Evolutionary conservation across 2,329 filamentous ascomycete genomes (phyloP), one percentile per base, ranked within the genome.

Genomic region (Hirsutella minnesotensis): DNA sequence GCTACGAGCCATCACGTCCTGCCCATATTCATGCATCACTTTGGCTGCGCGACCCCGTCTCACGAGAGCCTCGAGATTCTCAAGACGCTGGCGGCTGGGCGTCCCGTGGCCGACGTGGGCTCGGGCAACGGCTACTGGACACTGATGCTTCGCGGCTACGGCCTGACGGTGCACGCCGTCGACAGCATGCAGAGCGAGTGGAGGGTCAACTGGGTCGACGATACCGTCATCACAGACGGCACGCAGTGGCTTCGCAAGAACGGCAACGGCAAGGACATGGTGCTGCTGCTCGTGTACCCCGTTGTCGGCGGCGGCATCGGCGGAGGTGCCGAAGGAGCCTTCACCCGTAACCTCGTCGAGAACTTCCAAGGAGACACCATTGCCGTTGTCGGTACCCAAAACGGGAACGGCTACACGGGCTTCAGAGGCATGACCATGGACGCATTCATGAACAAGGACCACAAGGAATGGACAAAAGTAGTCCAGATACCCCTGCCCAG

Each of bases 81-180:
- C 27, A 70, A 69, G 30, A 64, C 71, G 39, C 57, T 84, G 3
- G 69, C 74, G 5, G 69, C 68, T 1, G 68, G 67, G 3, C 65
- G 72, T 5, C 57, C 67, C 12, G 66, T 87, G 8, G 64, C 81
- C 9, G 83, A 87, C 50, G 62, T 86, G 33, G 83, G 81, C 4
- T 79, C 73, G 42, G 83, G 83, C 2, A 84, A 81, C 55, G 83
- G 82, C 10, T 88, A 87, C 63, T 88, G 83, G 83, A 73, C 76
- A 8, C 81, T 77, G 47, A 77, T 85, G 75, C 72, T 87, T 12
- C 72, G 83, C 3, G 60, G 67, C 20, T 71, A 78, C 51, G 72
- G 75, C 18, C 57, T 75, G 29, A 60, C 63, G 5, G 73, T 79
- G 1, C 61, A 68, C 18, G 68, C 83, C 1, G 70, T 87, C 9